phyloP scores from a whole-genome alignment of 2,329 filamentous ascomycete genomes.

The Elsinoe ampelina region DNA sequence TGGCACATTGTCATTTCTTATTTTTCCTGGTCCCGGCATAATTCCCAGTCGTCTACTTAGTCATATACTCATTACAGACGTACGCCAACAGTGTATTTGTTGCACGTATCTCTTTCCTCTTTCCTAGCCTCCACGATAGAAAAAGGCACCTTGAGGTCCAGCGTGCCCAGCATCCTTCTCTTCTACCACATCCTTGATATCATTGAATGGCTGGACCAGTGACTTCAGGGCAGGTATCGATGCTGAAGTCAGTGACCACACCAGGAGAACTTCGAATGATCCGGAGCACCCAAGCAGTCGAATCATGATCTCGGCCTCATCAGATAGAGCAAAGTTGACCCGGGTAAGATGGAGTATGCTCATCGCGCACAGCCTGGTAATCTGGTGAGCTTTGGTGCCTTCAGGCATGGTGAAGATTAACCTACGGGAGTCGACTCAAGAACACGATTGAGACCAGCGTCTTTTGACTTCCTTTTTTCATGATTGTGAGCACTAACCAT shows the following conservation, averaged over 20 bases:
- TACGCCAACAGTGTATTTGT: no score
- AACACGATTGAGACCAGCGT: conserved; percentile 8
- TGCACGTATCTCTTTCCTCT: background rate
- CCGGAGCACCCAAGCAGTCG: background rate
- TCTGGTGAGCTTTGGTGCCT: background rate
- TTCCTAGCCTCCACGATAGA: background rate
- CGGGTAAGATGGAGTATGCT: conserved; percentile 3
- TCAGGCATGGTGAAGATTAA: background rate
- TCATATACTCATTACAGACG: background rate
- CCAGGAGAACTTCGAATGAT: conserved; percentile 6
- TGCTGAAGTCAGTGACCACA: conserved; percentile 14
- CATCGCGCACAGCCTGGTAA: background rate
- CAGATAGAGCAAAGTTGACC: background rate
- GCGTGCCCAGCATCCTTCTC: background rate
- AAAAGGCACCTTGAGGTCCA: background rate
- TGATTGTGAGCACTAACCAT: conserved; percentile 12
- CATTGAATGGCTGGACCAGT: conserved; percentile 15
- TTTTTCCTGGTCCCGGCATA: no score
- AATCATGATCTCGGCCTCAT: background rate
- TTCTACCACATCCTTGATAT: conserved; percentile 1
- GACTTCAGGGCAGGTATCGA: conserved; percentile 16
- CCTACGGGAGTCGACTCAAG: conserved; percentile 9
- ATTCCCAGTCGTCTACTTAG: background rate
- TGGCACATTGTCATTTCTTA: no score
- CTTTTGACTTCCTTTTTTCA: conserved; percentile 14